Base-by-base conservation (phyloP, 2,329 filamentous ascomycete species). In the Fusarium verrucosum region DNA sequence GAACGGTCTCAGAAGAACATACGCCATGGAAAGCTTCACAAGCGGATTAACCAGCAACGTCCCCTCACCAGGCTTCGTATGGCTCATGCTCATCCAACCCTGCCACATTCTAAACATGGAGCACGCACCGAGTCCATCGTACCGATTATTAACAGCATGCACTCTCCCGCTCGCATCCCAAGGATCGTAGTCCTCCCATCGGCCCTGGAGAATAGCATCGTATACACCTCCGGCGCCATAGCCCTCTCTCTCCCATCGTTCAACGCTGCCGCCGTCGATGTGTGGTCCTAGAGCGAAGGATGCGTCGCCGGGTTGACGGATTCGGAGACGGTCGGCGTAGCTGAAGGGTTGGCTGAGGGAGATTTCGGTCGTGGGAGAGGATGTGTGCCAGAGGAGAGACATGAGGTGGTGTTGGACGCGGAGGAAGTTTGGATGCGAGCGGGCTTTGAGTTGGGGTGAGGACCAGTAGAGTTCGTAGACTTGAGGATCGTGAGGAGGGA, bases 21-120 rank as follows among this genome's bases (percentile, higher is more conserved):
- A 97, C 0, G 90, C 88, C 0, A 91, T 95, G 0, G 91, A 87
- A 50, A 92, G 85, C 63, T 85, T 84, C 41, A 95, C 78, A 49
- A 96, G 80, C 1, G 94, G 94, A 70, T 94, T 94, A 3, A 97
- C 90, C 38, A 92, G 82, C 49, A 97, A 77, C 0, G 93, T 95
- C 1, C 94, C 94, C 78, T 96, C 89, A 7, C 83, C 82, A 0
- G 92, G 91, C 0, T 83, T 87, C 0, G 87, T 89, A n/a, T 81
- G 79, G 56, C 89, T 92, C 83, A 97, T 89, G 58, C 85, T 86
- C 49, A 97, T 77, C 94, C 94, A 97, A 17, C 92, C 94, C 77
- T 97, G 94, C 75, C 92, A 94, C 83, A 92, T 90, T 35, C 94
- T 85, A 77, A 97, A 93, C 81, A 93, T 92, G 41, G 85, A 89